Percentiles rank a stretch among this genome's conserved stretches.
These are phyloP conservation scores for Cercophora newfieldiana DNA, from an alignment of 495 filamentous ascomycete species.

Conservation along the genomic window DNA sequence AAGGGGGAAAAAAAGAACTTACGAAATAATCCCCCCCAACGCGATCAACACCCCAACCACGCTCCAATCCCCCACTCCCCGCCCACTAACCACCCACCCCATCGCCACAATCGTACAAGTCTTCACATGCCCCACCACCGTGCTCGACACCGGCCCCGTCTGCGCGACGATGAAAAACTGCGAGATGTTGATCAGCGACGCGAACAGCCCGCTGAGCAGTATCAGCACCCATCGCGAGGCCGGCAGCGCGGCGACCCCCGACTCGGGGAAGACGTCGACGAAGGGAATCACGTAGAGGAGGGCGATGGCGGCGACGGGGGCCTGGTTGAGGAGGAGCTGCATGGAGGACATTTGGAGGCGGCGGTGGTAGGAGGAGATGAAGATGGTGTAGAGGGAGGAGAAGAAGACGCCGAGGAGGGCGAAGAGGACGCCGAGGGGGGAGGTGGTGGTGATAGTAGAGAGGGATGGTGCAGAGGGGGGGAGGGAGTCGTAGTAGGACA, in stretches of 20 bases:
- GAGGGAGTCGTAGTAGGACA: constrained; percentile 70
- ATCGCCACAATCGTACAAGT: constrained; percentile 60
- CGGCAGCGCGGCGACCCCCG: constrained; percentile 46
- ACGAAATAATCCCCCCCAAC: constrained; percentile 56
- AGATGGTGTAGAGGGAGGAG: constrained; percentile 68
- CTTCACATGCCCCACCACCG: constrained; percentile 69
- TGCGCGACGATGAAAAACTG: constrained; percentile 75
- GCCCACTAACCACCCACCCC: constrained; percentile 55
- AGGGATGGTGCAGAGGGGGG: constrained; percentile 38
- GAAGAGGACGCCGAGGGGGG: constrained; percentile 59
- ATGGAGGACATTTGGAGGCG: constrained; percentile 67
- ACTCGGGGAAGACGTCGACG: constrained; percentile 60
- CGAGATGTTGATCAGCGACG: constrained; percentile 68
- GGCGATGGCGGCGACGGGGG: constrained; percentile 62
- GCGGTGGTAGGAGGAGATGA: constrained; percentile 66
- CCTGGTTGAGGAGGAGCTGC: constrained; percentile 73
- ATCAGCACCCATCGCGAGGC: constrained; percentile 56
- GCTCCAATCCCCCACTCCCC: constrained; percentile 52
- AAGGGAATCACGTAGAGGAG: constrained; percentile 67
- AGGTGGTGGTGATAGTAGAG: constrained; percentile 50
- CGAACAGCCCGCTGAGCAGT: constrained; percentile 59
- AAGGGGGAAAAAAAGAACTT: no score
- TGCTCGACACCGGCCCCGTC: constrained; percentile 68
- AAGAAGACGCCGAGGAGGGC: constrained; percentile 64
- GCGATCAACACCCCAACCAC: constrained; percentile 55